Conservation (phyloP, 2,329 filamentous ascomycete genomes). For the Gliomastix tumulicola region DNA sequence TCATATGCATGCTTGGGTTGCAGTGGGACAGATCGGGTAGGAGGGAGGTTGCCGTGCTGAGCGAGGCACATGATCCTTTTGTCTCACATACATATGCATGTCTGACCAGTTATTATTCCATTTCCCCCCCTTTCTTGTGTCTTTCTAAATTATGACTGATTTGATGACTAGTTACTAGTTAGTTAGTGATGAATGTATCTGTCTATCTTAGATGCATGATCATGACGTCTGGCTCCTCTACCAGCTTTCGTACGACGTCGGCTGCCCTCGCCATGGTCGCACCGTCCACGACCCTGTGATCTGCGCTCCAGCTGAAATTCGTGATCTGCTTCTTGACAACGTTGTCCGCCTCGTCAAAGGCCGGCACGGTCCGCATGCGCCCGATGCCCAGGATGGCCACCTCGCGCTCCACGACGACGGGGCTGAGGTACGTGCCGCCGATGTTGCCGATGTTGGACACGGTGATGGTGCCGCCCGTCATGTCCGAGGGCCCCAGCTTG, state of each 20-base stretch:
- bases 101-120: too few species aligned
- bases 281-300: conserved; percentile 90
- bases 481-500: conserved; percentile 66
- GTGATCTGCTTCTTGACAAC: conserved; percentile 73
- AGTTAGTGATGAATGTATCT: too few species aligned
- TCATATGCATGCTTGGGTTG: too few species aligned
- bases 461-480: conserved; percentile 85
- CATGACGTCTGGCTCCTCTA: conserved; percentile 86
- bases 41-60: too few species aligned
- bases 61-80: too few species aligned
- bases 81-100: too few species aligned
- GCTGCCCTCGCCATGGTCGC: conserved; percentile 91
- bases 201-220: conserved; percentile 68
- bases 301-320: conserved; percentile 94
- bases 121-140: too few species aligned
- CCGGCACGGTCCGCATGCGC: conserved; percentile 70
- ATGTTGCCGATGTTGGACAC: conserved; percentile 96
- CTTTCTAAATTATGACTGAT: too few species aligned
- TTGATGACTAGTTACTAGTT: too few species aligned
- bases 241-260: conserved; percentile 66
- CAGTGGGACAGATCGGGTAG: too few species aligned
- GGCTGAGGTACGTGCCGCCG: conserved; percentile 84
- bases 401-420: conserved; percentile 85
- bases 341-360: conserved; percentile 56
- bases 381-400: conserved; percentile 90